phyloP scores from a whole-genome alignment of 1,284 basidiomycete genomes.

The Apiotrichum akiyoshidainum region DNA sequence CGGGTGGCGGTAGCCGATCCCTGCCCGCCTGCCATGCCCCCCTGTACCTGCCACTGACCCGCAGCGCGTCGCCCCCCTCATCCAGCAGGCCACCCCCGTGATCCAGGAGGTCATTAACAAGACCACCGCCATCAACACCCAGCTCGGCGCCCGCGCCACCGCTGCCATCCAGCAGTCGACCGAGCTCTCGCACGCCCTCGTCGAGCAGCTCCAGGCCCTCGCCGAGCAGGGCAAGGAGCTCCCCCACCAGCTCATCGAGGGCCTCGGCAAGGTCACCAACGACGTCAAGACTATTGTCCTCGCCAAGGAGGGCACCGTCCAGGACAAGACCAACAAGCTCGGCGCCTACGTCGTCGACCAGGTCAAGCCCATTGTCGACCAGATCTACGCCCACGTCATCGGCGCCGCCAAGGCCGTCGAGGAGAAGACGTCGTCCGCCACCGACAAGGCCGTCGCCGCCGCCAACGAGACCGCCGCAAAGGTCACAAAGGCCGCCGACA shows the following conservation, averaged over 20 bases:
- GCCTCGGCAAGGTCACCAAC: slow-evolving; percentile 38
- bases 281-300: slow-evolving; percentile 48
- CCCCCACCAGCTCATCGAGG: slow-evolving; percentile 42
- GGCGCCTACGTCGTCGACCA: slow-evolving; percentile 47
- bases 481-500: slow-evolving; percentile 7
- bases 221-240: slow-evolving; percentile 45
- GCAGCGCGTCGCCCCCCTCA: slow-evolving; percentile 39
- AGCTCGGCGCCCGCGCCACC: slow-evolving; percentile 38
- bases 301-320: slow-evolving; percentile 44
- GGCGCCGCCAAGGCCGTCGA: slow-evolving; percentile 31
- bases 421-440: slow-evolving; percentile 30
- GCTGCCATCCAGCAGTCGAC: slow-evolving; percentile 39
- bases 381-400: slow-evolving; percentile 46
- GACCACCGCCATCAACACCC: slow-evolving; percentile 43
- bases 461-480: slow-evolving; percentile 7
- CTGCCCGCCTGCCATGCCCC: too few relatives aligned
- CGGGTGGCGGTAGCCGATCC: background rate
- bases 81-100: slow-evolving; percentile 38
- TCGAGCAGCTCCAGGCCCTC: slow-evolving; percentile 45
- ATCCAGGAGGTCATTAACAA: slow-evolving; percentile 42
- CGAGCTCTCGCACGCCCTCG: slow-evolving; percentile 39
- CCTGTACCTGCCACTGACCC: background rate
- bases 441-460: slow-evolving; percentile 25
- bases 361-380: slow-evolving; percentile 49
- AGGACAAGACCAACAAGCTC: slow-evolving; percentile 51